Evolutionary conservation across 495 filamentous ascomycete genomes (phyloP).

Genomic region (Alectoria sarmentosa): DNA sequence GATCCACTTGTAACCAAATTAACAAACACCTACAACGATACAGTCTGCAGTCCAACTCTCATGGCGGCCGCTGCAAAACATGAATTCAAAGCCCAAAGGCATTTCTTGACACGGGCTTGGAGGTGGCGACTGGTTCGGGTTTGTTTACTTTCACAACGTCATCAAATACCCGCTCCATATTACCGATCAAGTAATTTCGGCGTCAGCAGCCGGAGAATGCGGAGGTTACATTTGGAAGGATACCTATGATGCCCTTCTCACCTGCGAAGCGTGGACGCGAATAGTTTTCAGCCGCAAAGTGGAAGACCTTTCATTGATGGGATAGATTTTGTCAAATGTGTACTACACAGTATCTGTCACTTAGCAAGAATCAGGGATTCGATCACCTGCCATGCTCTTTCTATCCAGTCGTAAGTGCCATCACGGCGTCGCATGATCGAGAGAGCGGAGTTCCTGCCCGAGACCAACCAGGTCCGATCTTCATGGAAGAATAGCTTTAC

Average conservation of each 20-base stretch:
- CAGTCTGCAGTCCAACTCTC: conserved; percentile 19
- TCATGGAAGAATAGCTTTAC: conserved; percentile 1
- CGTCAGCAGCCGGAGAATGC: background rate
- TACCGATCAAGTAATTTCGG: conserved; percentile 36
- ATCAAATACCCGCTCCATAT: conserved; percentile 48
- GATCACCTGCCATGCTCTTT: conserved; percentile 52
- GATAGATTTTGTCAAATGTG: background rate
- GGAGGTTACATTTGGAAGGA: background rate
- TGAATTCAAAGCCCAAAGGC: conserved; percentile 56
- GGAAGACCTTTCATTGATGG: background rate
- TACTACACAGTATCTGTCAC: background rate
- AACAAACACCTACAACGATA: background rate
- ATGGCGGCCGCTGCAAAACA: conserved; percentile 47
- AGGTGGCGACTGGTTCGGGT: conserved; percentile 52
- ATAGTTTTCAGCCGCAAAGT: background rate
- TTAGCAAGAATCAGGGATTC: background rate
- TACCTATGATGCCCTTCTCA: background rate
- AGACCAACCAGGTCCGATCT: conserved; percentile 1
- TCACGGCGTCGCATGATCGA: conserved; percentile 47
- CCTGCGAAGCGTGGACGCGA: background rate
- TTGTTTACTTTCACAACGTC: conserved; percentile 52
- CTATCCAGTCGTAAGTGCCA: conserved; percentile 48
- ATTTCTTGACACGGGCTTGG: conserved; percentile 30
- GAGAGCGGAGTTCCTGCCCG: conserved; percentile 36
- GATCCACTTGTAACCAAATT: background rate